phyloP scores from a whole-genome alignment of 176 grass and related monocot genomes.

The Triticum monococcum region DNA sequence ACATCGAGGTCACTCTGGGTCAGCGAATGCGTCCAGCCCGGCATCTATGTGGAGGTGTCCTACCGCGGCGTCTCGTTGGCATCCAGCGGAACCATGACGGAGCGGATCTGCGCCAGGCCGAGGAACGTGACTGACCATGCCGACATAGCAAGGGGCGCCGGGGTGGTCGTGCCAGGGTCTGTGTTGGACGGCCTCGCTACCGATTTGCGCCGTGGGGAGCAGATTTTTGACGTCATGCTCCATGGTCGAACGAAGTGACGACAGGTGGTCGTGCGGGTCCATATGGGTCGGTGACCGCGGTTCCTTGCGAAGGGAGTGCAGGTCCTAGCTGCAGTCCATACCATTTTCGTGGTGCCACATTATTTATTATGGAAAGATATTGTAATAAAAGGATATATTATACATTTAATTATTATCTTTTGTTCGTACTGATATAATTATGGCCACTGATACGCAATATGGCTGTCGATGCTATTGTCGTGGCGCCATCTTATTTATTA shows the following conservation, averaged over 20 bases:
- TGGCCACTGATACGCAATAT: too few species aligned
- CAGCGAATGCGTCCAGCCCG: neutral
- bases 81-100: neutral
- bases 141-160: neutral
- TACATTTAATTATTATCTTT: too few species aligned
- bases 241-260: neutral
- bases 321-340: too few species aligned
- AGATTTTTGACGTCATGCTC: neutral
- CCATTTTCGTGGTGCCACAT: too few species aligned
- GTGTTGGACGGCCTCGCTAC: neutral
- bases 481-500: too few species aligned
- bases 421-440: too few species aligned
- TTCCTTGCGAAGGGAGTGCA: neutral
- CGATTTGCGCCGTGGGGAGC: neutral
- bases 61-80: neutral
- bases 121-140: neutral
- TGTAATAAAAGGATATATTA: too few species aligned
- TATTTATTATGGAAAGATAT: too few species aligned
- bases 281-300: neutral
- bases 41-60: neutral
- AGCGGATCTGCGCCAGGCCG: neutral
- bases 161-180: neutral
- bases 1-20: neutral
- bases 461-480: too few species aligned
- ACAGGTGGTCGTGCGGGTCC: neutral